phyloP scores from a whole-genome alignment of 2,329 filamentous ascomycete species.

The Nemania sp. region DNA sequence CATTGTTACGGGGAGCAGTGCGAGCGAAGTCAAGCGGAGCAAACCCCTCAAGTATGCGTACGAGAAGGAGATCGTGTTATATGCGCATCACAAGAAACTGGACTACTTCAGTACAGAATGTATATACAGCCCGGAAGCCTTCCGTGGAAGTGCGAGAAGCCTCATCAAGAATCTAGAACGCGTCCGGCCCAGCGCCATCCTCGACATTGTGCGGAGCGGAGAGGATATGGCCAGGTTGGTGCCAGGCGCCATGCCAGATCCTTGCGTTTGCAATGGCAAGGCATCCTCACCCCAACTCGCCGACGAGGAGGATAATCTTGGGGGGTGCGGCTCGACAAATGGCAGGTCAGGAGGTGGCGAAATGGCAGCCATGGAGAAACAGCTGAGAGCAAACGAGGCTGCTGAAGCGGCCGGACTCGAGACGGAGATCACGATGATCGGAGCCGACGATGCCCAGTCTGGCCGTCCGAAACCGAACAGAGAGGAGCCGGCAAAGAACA shows the following conservation, averaged over 20 bases:
- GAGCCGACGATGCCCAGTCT: conserved; percentile 43
- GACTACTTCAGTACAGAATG: conserved; percentile 99
- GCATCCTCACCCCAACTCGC: conserved; percentile 40
- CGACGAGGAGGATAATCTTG: conserved; percentile 59
- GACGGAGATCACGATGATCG: conserved; percentile 61
- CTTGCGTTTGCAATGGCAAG: conserved; percentile 53
- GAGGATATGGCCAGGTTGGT: conserved; percentile 96
- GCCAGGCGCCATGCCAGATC: conserved; percentile 58
- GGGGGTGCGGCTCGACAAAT: conserved; percentile 76
- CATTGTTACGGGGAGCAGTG: conserved; percentile 78
- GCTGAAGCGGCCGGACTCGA: conserved; percentile 64
- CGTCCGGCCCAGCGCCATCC: conserved; percentile 88
- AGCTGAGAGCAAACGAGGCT: conserved; percentile 66
- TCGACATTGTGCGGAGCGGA: conserved; percentile 92
- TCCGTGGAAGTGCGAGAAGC: conserved; percentile 86
- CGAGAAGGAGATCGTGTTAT: conserved; percentile 98
- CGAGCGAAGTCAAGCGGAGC: conserved; percentile 89
- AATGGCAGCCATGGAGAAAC: conserved; percentile 81
- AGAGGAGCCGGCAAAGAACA: conserved; percentile 37
- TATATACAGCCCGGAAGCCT: conserved; percentile 97
- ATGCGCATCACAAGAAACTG: conserved; percentile 93
- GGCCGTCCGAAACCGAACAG: conserved; percentile 42
- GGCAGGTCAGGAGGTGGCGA: conserved; percentile 72
- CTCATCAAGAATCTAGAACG: conserved; percentile 95
- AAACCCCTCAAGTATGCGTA: conserved; percentile 98